Conservation (phyloP, 73 alveolate species). For the Blepharisma japonicum region DNA sequence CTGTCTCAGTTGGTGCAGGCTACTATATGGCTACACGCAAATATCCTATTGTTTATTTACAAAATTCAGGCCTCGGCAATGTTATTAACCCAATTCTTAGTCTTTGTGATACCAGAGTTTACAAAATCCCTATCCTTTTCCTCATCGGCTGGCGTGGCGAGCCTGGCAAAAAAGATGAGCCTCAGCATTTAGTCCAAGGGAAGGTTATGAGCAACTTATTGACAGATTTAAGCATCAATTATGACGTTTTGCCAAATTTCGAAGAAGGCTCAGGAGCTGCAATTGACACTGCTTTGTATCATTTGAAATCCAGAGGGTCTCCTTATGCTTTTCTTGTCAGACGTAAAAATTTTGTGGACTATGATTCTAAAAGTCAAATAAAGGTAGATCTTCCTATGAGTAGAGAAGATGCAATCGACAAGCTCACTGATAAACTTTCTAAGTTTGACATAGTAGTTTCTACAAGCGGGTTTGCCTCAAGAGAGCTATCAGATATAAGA, state of each 20-base stretch:
- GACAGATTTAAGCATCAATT: constrained; percentile 74
- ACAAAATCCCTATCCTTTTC: constrained; percentile 82
- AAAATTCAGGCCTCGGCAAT: constrained; percentile 93
- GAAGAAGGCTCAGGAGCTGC: constrained; percentile 75
- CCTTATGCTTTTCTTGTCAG: constrained; percentile 85
- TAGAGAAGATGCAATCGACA: constrained; percentile 70
- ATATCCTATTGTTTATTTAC: constrained; percentile 84
- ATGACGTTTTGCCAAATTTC: constrained; percentile 81
- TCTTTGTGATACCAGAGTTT: constrained; percentile 76
- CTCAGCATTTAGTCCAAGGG: constrained; percentile 89
- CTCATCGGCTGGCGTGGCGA: constrained; percentile 96
- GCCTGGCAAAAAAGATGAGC: constrained; percentile 93
- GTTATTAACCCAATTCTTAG: constrained; percentile 83
- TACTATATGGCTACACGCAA: constrained; percentile 82
- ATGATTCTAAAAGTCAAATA: constrained; percentile 19
- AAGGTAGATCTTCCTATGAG: constrained; percentile 44
- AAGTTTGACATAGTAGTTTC: constrained; percentile 63
- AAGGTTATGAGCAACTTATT: constrained; percentile 66
- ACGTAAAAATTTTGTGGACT: constrained; percentile 61
- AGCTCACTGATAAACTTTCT: constrained; percentile 40
- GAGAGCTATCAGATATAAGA: constrained; percentile 82
- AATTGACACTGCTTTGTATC: constrained; percentile 46
- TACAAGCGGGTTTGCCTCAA: constrained; percentile 84
- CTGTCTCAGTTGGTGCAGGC: constrained; percentile 90
- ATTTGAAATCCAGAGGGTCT: constrained; percentile 59